These are phyloP conservation scores for Myochromella boudieri DNA, from an alignment of 768 basidiomycete species.

Conservation along the genomic window DNA sequence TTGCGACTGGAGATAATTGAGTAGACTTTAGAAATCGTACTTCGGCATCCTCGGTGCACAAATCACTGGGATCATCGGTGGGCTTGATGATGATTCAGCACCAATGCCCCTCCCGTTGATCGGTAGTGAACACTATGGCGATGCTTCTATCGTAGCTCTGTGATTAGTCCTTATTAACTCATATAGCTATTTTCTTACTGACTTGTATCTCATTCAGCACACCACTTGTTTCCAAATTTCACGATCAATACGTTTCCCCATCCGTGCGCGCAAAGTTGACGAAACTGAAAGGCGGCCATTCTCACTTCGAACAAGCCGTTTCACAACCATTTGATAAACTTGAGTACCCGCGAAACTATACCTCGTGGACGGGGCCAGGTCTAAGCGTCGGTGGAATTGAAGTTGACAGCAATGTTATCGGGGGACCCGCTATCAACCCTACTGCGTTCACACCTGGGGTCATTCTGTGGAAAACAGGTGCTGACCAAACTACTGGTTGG, in stretches of 20 bases:
- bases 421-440: conserved; percentile 26
- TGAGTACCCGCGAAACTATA: conserved; percentile 25
- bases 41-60: conserved; percentile 28
- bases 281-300: conserved; percentile 12
- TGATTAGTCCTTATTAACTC: conserved; percentile 5
- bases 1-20: not conserved
- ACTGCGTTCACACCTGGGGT: conserved; percentile 22
- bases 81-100: conserved; percentile 22
- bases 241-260: conserved; percentile 25
- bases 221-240: conserved; percentile 26
- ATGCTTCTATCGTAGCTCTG: conserved; percentile 26
- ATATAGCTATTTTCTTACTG: not conserved
- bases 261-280: conserved; percentile 16
- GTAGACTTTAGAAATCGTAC: conserved; percentile 19
- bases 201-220: conserved; percentile 12
- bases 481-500: conserved; percentile 20
- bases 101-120: conserved; percentile 25
- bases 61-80: conserved; percentile 26
- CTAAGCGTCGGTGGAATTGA: conserved; percentile 28
- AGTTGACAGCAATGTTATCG: conserved; percentile 24
- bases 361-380: conserved; percentile 25
- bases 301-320: conserved; percentile 23
- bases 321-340: conserved; percentile 28
- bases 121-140: conserved; percentile 25
- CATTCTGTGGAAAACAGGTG: conserved; percentile 23